These are phyloP conservation scores for Stephania yunnanensis DNA, from an alignment of 164 flowering plant species.

Conservation along the genomic window DNA sequence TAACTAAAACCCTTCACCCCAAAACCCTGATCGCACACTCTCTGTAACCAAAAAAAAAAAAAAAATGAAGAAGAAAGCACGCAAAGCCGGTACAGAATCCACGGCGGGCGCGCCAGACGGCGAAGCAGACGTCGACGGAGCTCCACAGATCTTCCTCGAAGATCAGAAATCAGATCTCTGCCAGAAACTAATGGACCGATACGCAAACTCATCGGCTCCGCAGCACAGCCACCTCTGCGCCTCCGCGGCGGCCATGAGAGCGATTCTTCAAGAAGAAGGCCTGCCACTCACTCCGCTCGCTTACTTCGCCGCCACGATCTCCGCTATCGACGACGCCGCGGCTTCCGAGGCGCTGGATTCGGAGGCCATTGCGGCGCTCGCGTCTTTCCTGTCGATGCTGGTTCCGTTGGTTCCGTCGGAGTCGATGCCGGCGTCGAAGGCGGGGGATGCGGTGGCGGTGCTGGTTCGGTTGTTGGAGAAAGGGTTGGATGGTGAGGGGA, in stretches of 20 bases:
- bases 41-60: background rate
- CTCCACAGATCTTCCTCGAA: slow-evolving; percentile 6
- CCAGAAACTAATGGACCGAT: slow-evolving; percentile 62
- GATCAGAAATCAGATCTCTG: slow-evolving; percentile 45
- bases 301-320: slow-evolving; percentile 77
- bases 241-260: slow-evolving; percentile 74
- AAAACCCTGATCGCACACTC: background rate
- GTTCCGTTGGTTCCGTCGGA: slow-evolving; percentile 43
- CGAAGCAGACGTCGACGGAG: slow-evolving; percentile 5
- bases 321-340: slow-evolving; percentile 32
- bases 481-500: slow-evolving; percentile 25
- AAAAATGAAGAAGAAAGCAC: slow-evolving; percentile 1
- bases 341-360: slow-evolving; percentile 29
- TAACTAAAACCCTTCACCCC: background rate
- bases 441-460: slow-evolving; percentile 49
- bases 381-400: slow-evolving; percentile 53
- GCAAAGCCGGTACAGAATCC: slow-evolving; percentile 2
- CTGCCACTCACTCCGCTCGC: slow-evolving; percentile 67
- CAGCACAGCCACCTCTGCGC: slow-evolving; percentile 96
- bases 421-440: slow-evolving; percentile 42
- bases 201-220: slow-evolving; percentile 66
- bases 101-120: slow-evolving; percentile 3
- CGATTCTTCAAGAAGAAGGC: slow-evolving; percentile 51
- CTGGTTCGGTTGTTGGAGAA: slow-evolving; percentile 30
- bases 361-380: slow-evolving; percentile 40